Base-by-base conservation (phyloP, 2,329 filamentous ascomycete species). In the Camillea tinctor region DNA sequence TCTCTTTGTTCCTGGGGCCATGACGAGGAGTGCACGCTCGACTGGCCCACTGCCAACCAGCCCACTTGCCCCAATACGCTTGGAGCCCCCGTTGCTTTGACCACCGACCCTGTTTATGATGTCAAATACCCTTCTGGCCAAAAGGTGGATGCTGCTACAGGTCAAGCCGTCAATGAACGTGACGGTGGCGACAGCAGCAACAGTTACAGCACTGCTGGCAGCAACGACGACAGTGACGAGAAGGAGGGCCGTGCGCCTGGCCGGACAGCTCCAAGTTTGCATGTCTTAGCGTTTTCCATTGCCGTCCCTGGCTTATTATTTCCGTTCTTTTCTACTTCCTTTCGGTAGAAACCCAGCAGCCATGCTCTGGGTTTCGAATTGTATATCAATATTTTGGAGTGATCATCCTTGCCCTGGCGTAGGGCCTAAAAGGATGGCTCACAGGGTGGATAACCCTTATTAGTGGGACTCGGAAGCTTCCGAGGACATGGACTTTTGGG, bases 51-150 rank as follows among this genome's bases (percentile, higher is more conserved):
- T 66, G 79, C 72, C 63, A 85, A 85, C 76, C 83, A 85, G 75
- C 75, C 83, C 8, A 69, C 64, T 23, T 86, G 83, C 74, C 75
- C 80, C 22, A 76, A 78, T 66, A 69, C 68, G 21, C 75, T 84
- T 22, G 82, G 81, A 50, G 62, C 68, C 40, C 69, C 67, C 1
- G 65, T 61, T 11, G 58, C 66, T 2, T 65, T 80, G 59, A 76
- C 72, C 1, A 70, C 68, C 15, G 62, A 72, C 2, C 76, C 78
- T 8, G 82, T 85, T 24, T 78, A 77, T 69, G 83, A 85, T 72
- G 79, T 85, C 61, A 69, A 74, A 66, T 85, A 85, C 65, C 77
- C 76, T 30, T 80, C 80, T 17, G 83, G 83, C 52, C 70, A 78
- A 56, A 71, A 70, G 40, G 71, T 77, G 0, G 57, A 75, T 21